These are phyloP conservation scores for Dipteronia sinensis DNA, from an alignment of 345 rosid species.

Conservation along the genomic window DNA sequence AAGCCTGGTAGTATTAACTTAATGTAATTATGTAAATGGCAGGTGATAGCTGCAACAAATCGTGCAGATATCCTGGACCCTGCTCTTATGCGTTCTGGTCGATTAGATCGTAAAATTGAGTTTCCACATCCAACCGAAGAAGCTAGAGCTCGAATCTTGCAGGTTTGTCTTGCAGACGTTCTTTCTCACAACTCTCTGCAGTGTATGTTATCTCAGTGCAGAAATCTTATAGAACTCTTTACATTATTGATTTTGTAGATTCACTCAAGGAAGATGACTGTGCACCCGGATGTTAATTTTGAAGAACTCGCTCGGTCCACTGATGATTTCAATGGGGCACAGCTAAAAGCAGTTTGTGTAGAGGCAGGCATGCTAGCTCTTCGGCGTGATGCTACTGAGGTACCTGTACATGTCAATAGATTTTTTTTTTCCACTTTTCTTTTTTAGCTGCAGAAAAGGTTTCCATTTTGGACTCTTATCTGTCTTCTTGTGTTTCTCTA, in stretches of 20 bases:
- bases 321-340: slow-evolving; percentile 98
- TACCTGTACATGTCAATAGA: slow-evolving; percentile 11
- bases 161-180: slow-evolving; percentile 38
- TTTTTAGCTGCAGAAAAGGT: not conserved
- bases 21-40: slow-evolving; percentile 9
- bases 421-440: not conserved
- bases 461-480: not conserved
- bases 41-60: slow-evolving; percentile 99
- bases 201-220: not conserved
- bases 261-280: slow-evolving; percentile 99
- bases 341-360: slow-evolving; percentile 95
- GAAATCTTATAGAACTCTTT: not conserved
- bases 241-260: slow-evolving; percentile 46
- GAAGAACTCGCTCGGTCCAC: slow-evolving; percentile 99
- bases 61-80: slow-evolving; percentile 99
- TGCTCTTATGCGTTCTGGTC: slow-evolving; percentile 99
- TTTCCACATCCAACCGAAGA: slow-evolving; percentile 98
- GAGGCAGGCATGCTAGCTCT: slow-evolving; percentile 99
- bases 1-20: not conserved
- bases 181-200: not conserved
- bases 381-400: slow-evolving; percentile 99
- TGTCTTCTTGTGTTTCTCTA: not conserved
- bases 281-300: slow-evolving; percentile 92
- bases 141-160: slow-evolving; percentile 97
- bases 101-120: slow-evolving; percentile 98